A percentile compares a stretch with the other conserved stretches of the same genome.
Conservation (phyloP, 2,329 filamentous ascomycete species). For the Phaeosphaeriaceae sp. region DNA sequence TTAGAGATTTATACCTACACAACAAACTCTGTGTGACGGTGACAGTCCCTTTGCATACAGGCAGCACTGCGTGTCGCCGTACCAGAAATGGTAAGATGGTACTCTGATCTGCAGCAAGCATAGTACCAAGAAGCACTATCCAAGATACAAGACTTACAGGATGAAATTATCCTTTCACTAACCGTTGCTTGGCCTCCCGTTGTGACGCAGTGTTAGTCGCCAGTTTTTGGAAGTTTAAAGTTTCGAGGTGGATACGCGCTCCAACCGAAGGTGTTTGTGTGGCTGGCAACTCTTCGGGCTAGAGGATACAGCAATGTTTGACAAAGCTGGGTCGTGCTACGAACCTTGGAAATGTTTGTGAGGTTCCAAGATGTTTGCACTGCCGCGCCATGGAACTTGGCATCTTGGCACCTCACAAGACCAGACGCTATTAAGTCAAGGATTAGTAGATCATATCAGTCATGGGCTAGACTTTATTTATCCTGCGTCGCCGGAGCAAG, state of each 20-base stretch:
- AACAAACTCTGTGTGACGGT: constrained; percentile 10
- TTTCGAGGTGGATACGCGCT: not conserved
- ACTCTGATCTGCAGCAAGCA: constrained; percentile 9
- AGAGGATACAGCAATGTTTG: constrained; percentile 2
- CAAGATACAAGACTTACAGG: constrained; percentile 11
- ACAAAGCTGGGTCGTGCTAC: not conserved
- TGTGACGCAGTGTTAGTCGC: constrained; percentile 14
- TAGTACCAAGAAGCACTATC: constrained; percentile 4
- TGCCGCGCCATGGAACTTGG: constrained; percentile 21
- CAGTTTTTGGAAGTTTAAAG: constrained; percentile 1
- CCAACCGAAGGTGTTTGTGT: constrained; percentile 3
- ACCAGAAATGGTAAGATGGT: constrained; percentile 8
- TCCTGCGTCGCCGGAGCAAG: too few species aligned
- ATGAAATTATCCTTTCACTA: constrained; percentile 6
- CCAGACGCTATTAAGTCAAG: constrained; percentile 5
- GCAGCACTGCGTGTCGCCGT: constrained; percentile 6
- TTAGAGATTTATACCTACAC: constrained; percentile 6
- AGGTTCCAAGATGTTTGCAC: constrained; percentile 10
- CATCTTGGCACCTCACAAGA: constrained; percentile 17
- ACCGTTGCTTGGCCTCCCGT: not conserved
- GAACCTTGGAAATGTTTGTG: constrained; percentile 6
- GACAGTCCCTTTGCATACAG: not conserved
- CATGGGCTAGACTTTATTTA: too few species aligned
- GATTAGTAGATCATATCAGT: constrained; percentile 6
- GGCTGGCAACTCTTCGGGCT: constrained; percentile 1